Evolutionary conservation across 495 filamentous ascomycete species (phyloP), one percentile per base, ranked within the genome.

Genomic region (Penicillium angulare): DNA sequence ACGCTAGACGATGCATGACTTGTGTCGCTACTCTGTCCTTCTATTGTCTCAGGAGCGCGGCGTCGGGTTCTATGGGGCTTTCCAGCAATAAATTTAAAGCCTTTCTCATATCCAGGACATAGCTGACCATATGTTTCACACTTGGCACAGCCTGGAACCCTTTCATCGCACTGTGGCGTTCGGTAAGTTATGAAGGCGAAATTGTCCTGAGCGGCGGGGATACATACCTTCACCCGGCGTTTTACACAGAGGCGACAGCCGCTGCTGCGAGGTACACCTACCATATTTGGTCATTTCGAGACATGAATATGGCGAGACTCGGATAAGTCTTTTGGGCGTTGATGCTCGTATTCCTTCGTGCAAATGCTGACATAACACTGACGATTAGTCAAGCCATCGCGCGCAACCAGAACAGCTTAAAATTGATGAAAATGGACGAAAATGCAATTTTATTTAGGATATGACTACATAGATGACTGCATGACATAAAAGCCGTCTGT

Each of bases 191-290:
- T 3, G 13, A 9, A 15, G 18, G n/a, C 13, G 29, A 12, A n/a
- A 20, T 7, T 8, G 10, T n/a, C 0, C 24, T n/a, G n/a, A n/a
- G n/a, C n/a, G n/a, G 12, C 23, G 3, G 16, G 21, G 27, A 33
- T n/a, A 49, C 56, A 9, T 18, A 69, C 64, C 32, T 70, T 72
- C 21, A 72, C 61, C 36, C 68, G 59, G 26, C 65, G 65, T 33
- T 65, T 60, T 15, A 72, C 63, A 47, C 66, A 72, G 3, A 58
- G 60, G 3, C 47, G 84, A 59, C 71, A 89, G 48, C 59, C 81
- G 79, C 51, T 88, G 72, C 48, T 81, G 75, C 43, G 77, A 78
- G 40, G 83, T 75, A 49, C 86, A 10, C 61, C 59, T 2, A 62
- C 59, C 58, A 62, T 64, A 7, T 49, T 56, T 10, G 16, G 40